Conservation (phyloP, 2,329 filamentous ascomycete genomes). For the Camillea tinctor region DNA sequence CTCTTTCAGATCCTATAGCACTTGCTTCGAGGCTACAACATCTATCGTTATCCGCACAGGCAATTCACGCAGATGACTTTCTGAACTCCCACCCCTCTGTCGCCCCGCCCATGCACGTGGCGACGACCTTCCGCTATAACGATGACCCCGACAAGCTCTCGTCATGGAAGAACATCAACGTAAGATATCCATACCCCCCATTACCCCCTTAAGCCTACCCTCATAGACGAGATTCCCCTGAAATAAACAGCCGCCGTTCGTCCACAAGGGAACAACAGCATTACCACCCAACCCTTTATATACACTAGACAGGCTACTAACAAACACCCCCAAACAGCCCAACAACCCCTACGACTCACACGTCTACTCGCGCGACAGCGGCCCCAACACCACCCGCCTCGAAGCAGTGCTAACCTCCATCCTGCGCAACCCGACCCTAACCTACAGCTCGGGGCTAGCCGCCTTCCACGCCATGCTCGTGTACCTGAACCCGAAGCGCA, state of each 20-base stretch:
- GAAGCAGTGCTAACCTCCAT: constrained; percentile 78
- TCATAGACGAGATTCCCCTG: neutral
- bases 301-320: neutral
- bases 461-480: constrained; percentile 87
- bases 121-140: constrained; percentile 85
- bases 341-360: constrained; percentile 59
- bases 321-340: constrained; percentile 40
- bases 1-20: neutral
- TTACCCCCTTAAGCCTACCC: neutral
- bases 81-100: constrained; percentile 75
- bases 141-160: constrained; percentile 65
- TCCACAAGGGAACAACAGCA: neutral
- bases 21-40: constrained; percentile 33
- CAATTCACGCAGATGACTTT: constrained; percentile 80
- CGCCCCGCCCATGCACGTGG: constrained; percentile 84
- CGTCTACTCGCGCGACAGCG: constrained; percentile 79
- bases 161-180: constrained; percentile 52
- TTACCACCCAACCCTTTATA: neutral
- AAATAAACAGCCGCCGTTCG: neutral
- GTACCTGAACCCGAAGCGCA: constrained; percentile 76
- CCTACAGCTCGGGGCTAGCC: constrained; percentile 81
- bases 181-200: constrained; percentile 36
- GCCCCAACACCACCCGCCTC: constrained; percentile 79
- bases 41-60: constrained; percentile 63
- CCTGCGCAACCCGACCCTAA: constrained; percentile 67